Evolutionary conservation across 495 filamentous ascomycete species (phyloP).

Genomic region (Aspergillus nanangensis): DNA sequence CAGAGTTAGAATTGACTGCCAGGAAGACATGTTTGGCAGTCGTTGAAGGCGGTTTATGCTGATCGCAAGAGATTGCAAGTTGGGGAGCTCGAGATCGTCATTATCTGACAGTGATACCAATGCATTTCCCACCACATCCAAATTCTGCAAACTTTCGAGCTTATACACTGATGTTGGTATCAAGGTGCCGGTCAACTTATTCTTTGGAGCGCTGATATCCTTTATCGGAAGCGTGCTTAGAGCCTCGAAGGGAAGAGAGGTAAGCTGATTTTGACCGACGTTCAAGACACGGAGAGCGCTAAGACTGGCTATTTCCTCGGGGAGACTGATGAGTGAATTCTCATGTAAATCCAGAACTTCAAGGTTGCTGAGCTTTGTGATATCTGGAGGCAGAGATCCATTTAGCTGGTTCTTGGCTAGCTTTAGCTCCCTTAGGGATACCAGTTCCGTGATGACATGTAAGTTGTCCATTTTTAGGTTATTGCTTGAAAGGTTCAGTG

Average conservation of each 20-base stretch:
- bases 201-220: slow-evolving; percentile 74
- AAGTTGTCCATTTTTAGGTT: slow-evolving; percentile 65
- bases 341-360: slow-evolving; percentile 77
- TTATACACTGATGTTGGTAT: slow-evolving; percentile 55
- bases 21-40: slow-evolving; percentile 67
- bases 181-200: slow-evolving; percentile 68
- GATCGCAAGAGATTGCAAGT: slow-evolving; percentile 67
- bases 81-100: slow-evolving; percentile 56
- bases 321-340: slow-evolving; percentile 77
- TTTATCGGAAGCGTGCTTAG: slow-evolving; percentile 63
- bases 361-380: slow-evolving; percentile 59
- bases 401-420: slow-evolving; percentile 73
- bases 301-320: slow-evolving; percentile 59
- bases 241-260: slow-evolving; percentile 60
- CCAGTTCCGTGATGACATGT: slow-evolving; percentile 66
- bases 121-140: slow-evolving; percentile 76
- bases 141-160: slow-evolving; percentile 58
- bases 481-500: slow-evolving; percentile 84
- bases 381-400: slow-evolving; percentile 54
- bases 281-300: slow-evolving; percentile 68
- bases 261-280: slow-evolving; percentile 70
- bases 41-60: slow-evolving; percentile 69
- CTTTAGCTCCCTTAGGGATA: slow-evolving; percentile 70
- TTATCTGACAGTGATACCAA: slow-evolving; percentile 52
- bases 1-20: slow-evolving; percentile 67